Evolutionary conservation across 2,329 filamentous ascomycete species (phyloP), one percentile per base, ranked within the genome.

Genomic region (Pestalotiopsis sp.): DNA sequence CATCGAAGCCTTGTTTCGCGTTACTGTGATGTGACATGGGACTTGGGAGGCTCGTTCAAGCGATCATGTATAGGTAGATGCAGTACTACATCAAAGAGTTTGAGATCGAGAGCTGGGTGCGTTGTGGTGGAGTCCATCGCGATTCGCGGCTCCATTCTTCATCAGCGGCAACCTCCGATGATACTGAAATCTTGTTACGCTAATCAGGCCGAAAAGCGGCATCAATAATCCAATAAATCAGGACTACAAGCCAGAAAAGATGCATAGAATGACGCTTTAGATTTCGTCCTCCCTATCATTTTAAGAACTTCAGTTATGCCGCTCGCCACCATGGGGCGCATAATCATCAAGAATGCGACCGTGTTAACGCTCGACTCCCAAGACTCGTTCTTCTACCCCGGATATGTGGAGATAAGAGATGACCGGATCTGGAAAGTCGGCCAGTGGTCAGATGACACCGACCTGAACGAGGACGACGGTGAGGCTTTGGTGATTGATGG

Each of bases 351-450:
- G 52, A 74, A 75, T 49, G 62, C 70, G 3, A 72, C 69, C 3
- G 70, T 74, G 62, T 38, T 74, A 7, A 73, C 72, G 3, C 70
- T 75, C 7, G 72, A 75, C 23, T 52, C 68, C n/a, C n/a, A 66
- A 45, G 70, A 73, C 56, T 70, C 68, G 9, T 73, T 74, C 61
- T 70, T 67, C 17, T 74, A 71, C 49, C 72, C 72, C 3, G 73
- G 73, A 4, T 41, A 57, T 52, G 62, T 73, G n/a, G 72, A 74
- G 38, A 73, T 75, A 13, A 64, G 69, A 41, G 27, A 72, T 70
- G 73, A 74, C 57, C 68, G 66, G 38, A 73, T 75, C 41, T 68
- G 68, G 20, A 67, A 52, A 40, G 40, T 72, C 23, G 60, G 69
- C 2, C 38, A 59, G 5, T 66, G 67, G 20, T n/a, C 23, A 17